Evolutionary conservation across 768 basidiomycete genomes (phyloP), one percentile per base, ranked within the genome.

Genomic region (Albatrellus ellisii): DNA sequence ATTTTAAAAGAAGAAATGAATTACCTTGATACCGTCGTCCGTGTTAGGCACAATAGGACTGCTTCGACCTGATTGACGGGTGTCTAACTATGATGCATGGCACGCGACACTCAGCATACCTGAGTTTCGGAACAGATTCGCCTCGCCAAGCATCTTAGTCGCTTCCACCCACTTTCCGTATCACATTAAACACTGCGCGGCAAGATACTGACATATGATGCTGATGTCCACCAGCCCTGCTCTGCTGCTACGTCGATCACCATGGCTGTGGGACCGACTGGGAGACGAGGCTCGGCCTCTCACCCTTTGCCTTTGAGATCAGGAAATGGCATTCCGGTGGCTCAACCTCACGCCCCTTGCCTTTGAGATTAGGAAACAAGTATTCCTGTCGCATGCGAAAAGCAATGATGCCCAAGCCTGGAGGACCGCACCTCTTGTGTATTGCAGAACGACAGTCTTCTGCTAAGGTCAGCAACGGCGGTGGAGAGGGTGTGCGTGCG

Each of bases 21-120:
- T 45, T 44, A 90, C 91, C 65, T 99, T 99, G 59, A 98, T 88
- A 3, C 95, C 95, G 24, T 89, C 90, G 52, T 97, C 91, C 10
- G 79, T 65, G 53, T 83, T 90, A 5, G 79, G 78, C 32, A 84
- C 67, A n/a, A 73, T 67, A 2, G 78, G 71, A 0, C 81, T 83
- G 53, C 76, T 81, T 49, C 65, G 63, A 18, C 68, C 80, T 76
- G 48, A 46, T 25, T 26, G 36, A 36, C 15, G 20, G 48, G 26
- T 11, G 12, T 15, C 36, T 12, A 11, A n/a, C 28, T 25, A 15
- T 34, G 18, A 0, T 4, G 45, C 24, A 46, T 8, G 42, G 26
- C 4, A 25, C 39, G 3, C n/a, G n/a, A n/a, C n/a, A n/a, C n/a
- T n/a, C n/a, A n/a, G n/a, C n/a, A n/a, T n/a, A n/a, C n/a, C n/a